These are phyloP conservation scores for Trichophyton mentagrophytes DNA, from an alignment of 2,329 filamentous ascomycete genomes.

Conservation along the genomic window DNA sequence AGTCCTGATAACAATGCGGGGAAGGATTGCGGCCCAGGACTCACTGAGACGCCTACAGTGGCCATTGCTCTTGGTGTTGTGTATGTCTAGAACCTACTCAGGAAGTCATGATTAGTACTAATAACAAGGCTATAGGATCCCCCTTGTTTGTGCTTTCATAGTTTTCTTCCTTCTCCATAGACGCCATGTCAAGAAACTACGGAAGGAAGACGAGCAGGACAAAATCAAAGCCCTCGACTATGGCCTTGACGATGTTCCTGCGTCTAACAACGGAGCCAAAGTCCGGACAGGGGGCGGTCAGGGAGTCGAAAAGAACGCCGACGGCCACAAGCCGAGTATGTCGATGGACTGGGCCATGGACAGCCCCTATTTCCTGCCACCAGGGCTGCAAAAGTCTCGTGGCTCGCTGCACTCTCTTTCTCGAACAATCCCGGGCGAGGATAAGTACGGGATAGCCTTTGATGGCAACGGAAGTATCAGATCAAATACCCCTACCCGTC, in stretches of 20 bases:
- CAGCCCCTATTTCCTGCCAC: conserved; percentile 78
- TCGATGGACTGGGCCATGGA: conserved; percentile 57
- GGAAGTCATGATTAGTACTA: conserved; percentile 1
- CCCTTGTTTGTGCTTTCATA: conserved; percentile 52
- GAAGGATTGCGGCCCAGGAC: conserved; percentile 48
- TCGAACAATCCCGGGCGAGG: conserved; percentile 57
- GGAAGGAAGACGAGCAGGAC: conserved; percentile 68
- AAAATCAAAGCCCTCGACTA: conserved; percentile 89
- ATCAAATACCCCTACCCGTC: conserved; percentile 21
- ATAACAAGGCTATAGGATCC: conserved; percentile 50
- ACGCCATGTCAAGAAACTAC: conserved; percentile 58
- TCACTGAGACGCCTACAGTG: conserved; percentile 44
- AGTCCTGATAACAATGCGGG: conserved; percentile 17
- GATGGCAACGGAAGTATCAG: conserved; percentile 31
- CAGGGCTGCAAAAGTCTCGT: conserved; percentile 60
- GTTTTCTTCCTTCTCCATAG: conserved; percentile 68
- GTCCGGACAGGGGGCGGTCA: conserved; percentile 24
- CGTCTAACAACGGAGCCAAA: conserved; percentile 40
- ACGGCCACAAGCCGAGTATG: conserved; percentile 35
- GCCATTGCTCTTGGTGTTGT: conserved; percentile 56
- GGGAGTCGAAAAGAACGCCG: conserved; percentile 23
- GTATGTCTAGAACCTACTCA: conserved; percentile 41
- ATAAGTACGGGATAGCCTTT: conserved; percentile 67
- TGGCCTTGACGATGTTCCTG: conserved; percentile 51
- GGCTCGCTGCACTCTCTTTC: conserved; percentile 82